A percentile compares a stretch with the other conserved stretches of the same genome.
Evolutionary conservation across 1,284 basidiomycete species (phyloP).

Genomic region (Exsudoporus floridanus): DNA sequence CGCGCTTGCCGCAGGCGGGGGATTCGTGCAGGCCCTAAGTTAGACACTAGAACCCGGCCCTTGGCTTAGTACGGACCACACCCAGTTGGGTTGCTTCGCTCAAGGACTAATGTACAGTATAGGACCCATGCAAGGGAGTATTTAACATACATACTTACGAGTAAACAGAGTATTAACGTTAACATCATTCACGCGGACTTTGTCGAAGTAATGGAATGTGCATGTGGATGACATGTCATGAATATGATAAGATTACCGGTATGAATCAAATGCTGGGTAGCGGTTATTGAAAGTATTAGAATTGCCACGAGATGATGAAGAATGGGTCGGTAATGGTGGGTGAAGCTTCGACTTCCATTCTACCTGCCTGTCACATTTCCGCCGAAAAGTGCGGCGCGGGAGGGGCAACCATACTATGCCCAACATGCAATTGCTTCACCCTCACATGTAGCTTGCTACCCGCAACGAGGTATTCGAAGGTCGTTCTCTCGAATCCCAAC

Average conservation of each 20-base stretch:
- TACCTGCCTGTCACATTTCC: not conserved
- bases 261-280: not conserved
- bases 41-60: too few relatives aligned
- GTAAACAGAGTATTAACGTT: not conserved
- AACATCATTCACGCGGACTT: not conserved
- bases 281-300: not conserved
- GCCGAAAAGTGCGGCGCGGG: not conserved
- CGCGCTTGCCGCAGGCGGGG: too few relatives aligned
- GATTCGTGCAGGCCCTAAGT: too few relatives aligned
- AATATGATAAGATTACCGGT: constrained; percentile 1
- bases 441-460: not conserved
- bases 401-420: not conserved
- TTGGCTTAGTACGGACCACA: too few relatives aligned
- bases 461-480: not conserved
- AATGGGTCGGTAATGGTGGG: not conserved
- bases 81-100: not conserved
- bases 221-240: not conserved
- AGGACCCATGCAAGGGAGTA: not conserved
- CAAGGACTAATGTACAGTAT: not conserved
- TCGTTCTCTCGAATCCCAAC: not conserved
- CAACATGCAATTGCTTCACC: not conserved
- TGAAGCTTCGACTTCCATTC: constrained; percentile 2
- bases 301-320: not conserved
- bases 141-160: constrained; percentile 6
- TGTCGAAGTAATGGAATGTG: not conserved